Base-by-base conservation (phyloP, 1,284 basidiomycete species). In the Trichosporon sp. region DNA sequence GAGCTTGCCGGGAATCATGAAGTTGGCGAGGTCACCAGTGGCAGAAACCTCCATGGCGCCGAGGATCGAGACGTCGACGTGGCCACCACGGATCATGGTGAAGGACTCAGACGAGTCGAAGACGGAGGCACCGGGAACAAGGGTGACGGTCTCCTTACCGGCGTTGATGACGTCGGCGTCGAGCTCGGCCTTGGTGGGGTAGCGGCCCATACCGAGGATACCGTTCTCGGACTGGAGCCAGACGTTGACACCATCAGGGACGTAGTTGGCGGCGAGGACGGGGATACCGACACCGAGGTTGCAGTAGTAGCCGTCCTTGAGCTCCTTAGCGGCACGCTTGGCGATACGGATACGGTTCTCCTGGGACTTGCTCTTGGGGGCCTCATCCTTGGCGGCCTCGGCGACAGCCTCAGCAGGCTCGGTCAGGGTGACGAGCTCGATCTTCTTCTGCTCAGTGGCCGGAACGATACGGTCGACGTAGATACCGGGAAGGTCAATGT, bases 141-240 rank as follows among this genome's bases (percentile, higher is more conserved):
- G 87, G 3, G 94, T 96, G 70, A 94, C 90, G 4, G 96, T 97
- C 85, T 98, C 95, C 84, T 98, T 98, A 51, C 96, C 96, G 64
- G 96, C 96, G 80, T 96, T 96, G 80, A 96, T 93, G 75, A 96
- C 88, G 79, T 96, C 94, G 92, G 92, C 89, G 82, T 97, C 94
- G n/a, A 96, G 88, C 81, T 96, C 87, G 48, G 91, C 88, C 84
- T 90, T 87, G 10, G 92, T 92, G 16, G 95, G 95, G 83, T 95
- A 96, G 56, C 94, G 94, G 1, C 95, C 95, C 93, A 97, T 94
- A 65, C 94, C 94, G 74, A 98, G 87, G 73, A 97, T 92, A 71
- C 94, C 94, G 78, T 98, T 98, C 87, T 98, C 94, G 78, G 92
- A 94, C 84, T 98, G 95, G 78, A 96, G 82, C 92, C 93, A 95